phyloP scores from a whole-genome alignment of 2,329 filamentous ascomycete genomes.

The Xylariaceae sp. region DNA sequence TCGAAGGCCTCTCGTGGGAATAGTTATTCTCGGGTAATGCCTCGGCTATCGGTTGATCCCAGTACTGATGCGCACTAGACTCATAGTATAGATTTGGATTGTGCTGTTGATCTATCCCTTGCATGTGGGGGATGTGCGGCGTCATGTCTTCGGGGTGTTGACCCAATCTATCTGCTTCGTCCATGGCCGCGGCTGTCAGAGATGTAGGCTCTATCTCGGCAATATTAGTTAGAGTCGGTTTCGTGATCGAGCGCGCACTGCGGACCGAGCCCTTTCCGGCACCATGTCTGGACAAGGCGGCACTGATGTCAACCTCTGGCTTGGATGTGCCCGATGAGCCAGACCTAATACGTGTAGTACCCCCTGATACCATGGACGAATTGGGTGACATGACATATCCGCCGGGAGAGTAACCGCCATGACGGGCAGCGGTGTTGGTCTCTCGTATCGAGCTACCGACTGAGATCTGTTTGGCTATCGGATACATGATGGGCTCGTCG shows the following conservation, averaged over 20 bases:
- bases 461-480: slow-evolving; percentile 43
- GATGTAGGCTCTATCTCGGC: slow-evolving; percentile 51
- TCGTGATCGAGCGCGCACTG: slow-evolving; percentile 44
- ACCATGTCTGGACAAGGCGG: slow-evolving; percentile 46
- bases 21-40: slow-evolving; percentile 20
- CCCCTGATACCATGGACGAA: slow-evolving; percentile 51
- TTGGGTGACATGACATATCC: slow-evolving; percentile 64
- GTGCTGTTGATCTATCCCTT: slow-evolving; percentile 28
- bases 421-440: slow-evolving; percentile 59
- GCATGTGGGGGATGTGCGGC: slow-evolving; percentile 22
- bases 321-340: slow-evolving; percentile 46
- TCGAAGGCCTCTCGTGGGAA: slow-evolving; percentile 37
- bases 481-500: slow-evolving; percentile 30
- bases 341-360: slow-evolving; percentile 44
- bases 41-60: slow-evolving; percentile 27
- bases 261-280: slow-evolving; percentile 50
- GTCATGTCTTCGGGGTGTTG: slow-evolving; percentile 35
- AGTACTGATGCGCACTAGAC: slow-evolving; percentile 27
- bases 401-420: slow-evolving; percentile 64
- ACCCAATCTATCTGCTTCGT: slow-evolving; percentile 46
- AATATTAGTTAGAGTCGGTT: slow-evolving; percentile 51
- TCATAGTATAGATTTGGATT: slow-evolving; percentile 27
- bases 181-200: slow-evolving; percentile 47
- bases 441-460: slow-evolving; percentile 60
- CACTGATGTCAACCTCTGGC: slow-evolving; percentile 36